Percentiles rank a stretch among this genome's conserved stretches.
Evolutionary conservation across 495 filamentous ascomycete species (phyloP).

Genomic region (Lasiosphaeriaceae sp.): DNA sequence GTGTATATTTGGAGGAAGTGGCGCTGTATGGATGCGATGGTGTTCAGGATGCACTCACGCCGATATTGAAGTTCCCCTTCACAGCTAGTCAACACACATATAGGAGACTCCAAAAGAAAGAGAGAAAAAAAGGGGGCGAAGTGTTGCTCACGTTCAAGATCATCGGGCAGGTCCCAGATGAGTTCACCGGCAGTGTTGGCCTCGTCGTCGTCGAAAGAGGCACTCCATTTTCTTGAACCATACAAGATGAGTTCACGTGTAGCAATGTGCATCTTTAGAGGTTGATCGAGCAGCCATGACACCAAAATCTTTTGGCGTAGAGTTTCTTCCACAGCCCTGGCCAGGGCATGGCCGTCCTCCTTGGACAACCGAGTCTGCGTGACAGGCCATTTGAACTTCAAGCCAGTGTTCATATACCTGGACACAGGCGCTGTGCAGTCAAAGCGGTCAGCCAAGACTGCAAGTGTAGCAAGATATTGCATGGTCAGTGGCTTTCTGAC

Average conservation of each 20-base stretch:
- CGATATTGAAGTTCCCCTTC: slow-evolving; percentile 70
- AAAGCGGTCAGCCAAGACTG: slow-evolving; percentile 65
- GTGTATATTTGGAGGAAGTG: slow-evolving; percentile 70
- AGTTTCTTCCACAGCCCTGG: slow-evolving; percentile 46
- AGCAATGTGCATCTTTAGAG: slow-evolving; percentile 46
- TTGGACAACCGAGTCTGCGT: slow-evolving; percentile 34
- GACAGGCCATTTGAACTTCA: slow-evolving; percentile 45
- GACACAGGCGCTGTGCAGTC: slow-evolving; percentile 47
- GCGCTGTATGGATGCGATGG: slow-evolving; percentile 68
- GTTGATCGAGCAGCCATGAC: slow-evolving; percentile 54
- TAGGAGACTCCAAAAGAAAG: background rate
- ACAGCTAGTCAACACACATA: slow-evolving; percentile 2
- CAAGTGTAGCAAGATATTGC: slow-evolving; percentile 55
- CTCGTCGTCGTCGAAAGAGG: slow-evolving; percentile 37
- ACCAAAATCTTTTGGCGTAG: slow-evolving; percentile 62
- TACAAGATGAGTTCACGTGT: slow-evolving; percentile 60
- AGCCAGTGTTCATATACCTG: slow-evolving; percentile 35
- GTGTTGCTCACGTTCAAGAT: slow-evolving; percentile 49
- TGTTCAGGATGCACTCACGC: slow-evolving; percentile 66
- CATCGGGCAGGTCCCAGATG: slow-evolving; percentile 73
- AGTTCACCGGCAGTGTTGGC: slow-evolving; percentile 30
- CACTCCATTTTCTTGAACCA: slow-evolving; percentile 62
- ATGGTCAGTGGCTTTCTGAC: slow-evolving; percentile 40
- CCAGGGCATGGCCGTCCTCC: slow-evolving; percentile 29
- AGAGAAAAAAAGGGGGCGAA: background rate